Conservation (phyloP, 1,284 basidiomycete genomes). For the Apiotrichum akiyoshidainum region DNA sequence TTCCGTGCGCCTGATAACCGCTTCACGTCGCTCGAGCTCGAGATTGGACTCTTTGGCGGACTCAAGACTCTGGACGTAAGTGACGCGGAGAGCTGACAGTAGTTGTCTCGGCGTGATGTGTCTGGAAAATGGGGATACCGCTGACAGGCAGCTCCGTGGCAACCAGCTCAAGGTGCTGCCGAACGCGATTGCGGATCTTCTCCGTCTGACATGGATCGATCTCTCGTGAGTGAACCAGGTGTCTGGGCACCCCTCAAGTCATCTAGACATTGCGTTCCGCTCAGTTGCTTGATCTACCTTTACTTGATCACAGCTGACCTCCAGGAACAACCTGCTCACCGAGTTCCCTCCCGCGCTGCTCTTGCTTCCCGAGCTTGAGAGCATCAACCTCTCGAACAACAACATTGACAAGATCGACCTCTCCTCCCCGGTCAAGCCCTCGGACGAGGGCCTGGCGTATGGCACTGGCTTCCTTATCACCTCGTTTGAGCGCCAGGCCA, state of each 20-base stretch:
- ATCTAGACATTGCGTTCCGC: too few relatives aligned
- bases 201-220: constrained; percentile 40
- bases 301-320: too few relatives aligned
- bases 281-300: too few relatives aligned
- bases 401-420: constrained; percentile 36
- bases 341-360: constrained; percentile 39
- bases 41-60: constrained; percentile 48
- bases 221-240: constrained; percentile 47
- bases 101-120: too few relatives aligned
- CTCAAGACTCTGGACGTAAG: constrained; percentile 46
- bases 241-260: too few relatives aligned
- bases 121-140: neutral
- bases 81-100: neutral
- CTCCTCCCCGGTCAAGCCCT: constrained; percentile 36
- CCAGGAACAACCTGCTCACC: constrained; percentile 40
- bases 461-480: constrained; percentile 46
- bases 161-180: constrained; percentile 40
- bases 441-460: constrained; percentile 42
- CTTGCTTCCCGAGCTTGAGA: constrained; percentile 43
- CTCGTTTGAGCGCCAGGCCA: constrained; percentile 35
- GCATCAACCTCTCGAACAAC: constrained; percentile 45
- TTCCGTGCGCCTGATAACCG: constrained; percentile 38
- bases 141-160: constrained; percentile 28
- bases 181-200: constrained; percentile 44
- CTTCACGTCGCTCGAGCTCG: constrained; percentile 38